Evolutionary conservation across 140 eudicot species (phyloP).

Genomic region (Erigeron philadelphicus): DNA sequence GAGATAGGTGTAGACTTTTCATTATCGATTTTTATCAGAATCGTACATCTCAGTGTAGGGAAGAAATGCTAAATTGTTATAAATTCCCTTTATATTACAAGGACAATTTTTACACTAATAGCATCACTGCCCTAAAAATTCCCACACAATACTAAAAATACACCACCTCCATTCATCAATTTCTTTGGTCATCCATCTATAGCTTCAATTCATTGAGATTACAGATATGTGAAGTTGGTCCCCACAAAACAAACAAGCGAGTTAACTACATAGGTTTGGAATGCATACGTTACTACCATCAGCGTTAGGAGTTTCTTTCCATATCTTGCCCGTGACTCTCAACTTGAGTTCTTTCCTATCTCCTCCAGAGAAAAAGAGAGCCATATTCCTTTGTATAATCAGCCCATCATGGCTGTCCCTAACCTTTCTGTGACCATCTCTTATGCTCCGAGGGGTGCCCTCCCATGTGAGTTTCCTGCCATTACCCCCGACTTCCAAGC

Average conservation of each 20-base stretch:
- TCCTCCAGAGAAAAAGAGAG: constrained; percentile 90
- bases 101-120: constrained; percentile 20
- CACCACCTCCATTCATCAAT: constrained; percentile 22
- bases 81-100: constrained; percentile 25
- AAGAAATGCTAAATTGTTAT: constrained; percentile 16
- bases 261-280: constrained; percentile 56
- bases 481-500: constrained; percentile 87
- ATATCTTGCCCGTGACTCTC: constrained; percentile 86
- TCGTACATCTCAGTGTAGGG: constrained; percentile 5
- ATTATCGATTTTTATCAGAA: neutral
- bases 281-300: constrained; percentile 56
- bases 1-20: neutral
- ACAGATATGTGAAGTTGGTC: neutral
- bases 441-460: constrained; percentile 85
- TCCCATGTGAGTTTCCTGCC: constrained; percentile 88
- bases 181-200: neutral
- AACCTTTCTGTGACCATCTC: constrained; percentile 83
- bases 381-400: constrained; percentile 85
- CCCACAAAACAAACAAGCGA: constrained; percentile 10
- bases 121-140: constrained; percentile 22
- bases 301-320: constrained; percentile 79
- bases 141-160: constrained; percentile 24
- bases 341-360: constrained; percentile 81
- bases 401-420: constrained; percentile 93
- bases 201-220: neutral